A percentile compares a stretch with the other conserved stretches of the same genome.
These are phyloP conservation scores for Talinum fruticosum DNA, from an alignment of 148 eudicot genomes.

Conservation along the genomic window DNA sequence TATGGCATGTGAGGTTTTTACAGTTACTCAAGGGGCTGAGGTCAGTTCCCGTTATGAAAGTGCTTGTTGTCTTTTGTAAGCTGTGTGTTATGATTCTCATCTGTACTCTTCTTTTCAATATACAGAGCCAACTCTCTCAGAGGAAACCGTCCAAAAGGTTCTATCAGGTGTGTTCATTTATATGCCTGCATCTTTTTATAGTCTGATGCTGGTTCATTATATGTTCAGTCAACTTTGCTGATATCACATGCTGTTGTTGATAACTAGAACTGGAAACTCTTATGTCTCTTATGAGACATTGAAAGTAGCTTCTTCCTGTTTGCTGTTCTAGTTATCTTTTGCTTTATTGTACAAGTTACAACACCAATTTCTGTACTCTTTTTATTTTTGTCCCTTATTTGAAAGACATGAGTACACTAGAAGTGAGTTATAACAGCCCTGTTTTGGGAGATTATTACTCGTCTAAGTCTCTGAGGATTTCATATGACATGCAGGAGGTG, in stretches of 20 bases:
- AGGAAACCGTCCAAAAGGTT: constrained; percentile 76
- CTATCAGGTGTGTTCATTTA: constrained; percentile 51
- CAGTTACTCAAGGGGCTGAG: neutral
- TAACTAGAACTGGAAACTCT: no score
- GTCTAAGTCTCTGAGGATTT: neutral
- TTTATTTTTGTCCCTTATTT: neutral
- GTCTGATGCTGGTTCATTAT: no score
- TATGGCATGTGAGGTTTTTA: neutral
- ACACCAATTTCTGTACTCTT: neutral
- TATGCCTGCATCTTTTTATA: neutral
- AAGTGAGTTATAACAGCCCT: neutral
- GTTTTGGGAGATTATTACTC: neutral
- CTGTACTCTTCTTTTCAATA: constrained; percentile 18
- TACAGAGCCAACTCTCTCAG: constrained; percentile 61
- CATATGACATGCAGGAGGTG: constrained; percentile 38
- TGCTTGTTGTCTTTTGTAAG: neutral
- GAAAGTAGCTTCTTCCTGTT: no score
- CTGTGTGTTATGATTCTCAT: neutral
- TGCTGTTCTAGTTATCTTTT: no score
- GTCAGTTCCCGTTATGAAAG: neutral
- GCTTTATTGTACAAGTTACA: no score
- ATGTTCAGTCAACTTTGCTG: no score
- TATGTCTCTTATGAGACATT: no score
- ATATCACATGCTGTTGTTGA: no score
- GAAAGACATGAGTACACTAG: neutral